These are phyloP conservation scores for Fistulina hepatica DNA, from an alignment of 1,284 basidiomycete species.

Conservation along the genomic window DNA sequence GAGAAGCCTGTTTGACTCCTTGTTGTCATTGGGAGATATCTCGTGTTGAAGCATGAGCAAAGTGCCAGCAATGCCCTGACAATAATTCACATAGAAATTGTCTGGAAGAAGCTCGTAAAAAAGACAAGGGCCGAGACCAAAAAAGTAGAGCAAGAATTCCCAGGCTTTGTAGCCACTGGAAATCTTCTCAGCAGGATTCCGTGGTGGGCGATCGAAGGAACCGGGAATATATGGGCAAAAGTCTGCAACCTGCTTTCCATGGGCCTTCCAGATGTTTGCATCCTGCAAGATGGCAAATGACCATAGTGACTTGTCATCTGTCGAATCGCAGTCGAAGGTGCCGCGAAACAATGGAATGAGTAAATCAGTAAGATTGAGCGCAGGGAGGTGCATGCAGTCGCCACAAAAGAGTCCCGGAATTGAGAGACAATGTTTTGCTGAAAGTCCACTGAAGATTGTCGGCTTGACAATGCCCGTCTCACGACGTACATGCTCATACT, in stretches of 20 bases:
- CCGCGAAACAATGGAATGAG: constrained; percentile 24
- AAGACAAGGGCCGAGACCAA: constrained; percentile 26
- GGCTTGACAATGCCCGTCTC: constrained; percentile 28
- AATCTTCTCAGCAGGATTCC: constrained; percentile 29
- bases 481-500: constrained; percentile 19
- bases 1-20: constrained; percentile 7
- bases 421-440: constrained; percentile 12
- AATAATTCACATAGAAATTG: constrained; percentile 24
- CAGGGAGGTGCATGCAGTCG: constrained; percentile 26
- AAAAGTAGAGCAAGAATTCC: constrained; percentile 28
- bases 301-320: constrained; percentile 22
- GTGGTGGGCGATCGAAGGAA: constrained; percentile 25
- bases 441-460: constrained; percentile 23
- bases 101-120: constrained; percentile 22
- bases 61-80: constrained; percentile 24
- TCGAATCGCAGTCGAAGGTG: constrained; percentile 20
- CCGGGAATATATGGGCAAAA: constrained; percentile 19
- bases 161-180: constrained; percentile 30
- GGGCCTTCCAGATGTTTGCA: constrained; percentile 17
- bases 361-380: constrained; percentile 23
- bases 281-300: constrained; percentile 24
- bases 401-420: constrained; percentile 21
- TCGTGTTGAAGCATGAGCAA: constrained; percentile 21
- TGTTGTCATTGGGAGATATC: constrained; percentile 16
- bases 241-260: constrained; percentile 24